Evolutionary conservation across 2,329 filamentous ascomycete species (phyloP).

Genomic region (Talaromyces marneffei): DNA sequence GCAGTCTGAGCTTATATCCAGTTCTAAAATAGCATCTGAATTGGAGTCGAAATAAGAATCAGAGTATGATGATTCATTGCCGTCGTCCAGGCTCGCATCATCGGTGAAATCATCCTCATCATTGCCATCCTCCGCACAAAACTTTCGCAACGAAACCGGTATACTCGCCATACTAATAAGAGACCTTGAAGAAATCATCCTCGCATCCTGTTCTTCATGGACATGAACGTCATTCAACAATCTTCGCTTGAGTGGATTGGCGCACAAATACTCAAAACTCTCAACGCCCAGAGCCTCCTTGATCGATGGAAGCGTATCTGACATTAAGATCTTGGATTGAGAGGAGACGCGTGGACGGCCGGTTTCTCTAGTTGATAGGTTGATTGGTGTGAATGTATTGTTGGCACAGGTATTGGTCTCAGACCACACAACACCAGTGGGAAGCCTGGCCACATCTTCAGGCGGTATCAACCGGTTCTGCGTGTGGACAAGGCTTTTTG

Average conservation of each 20-base stretch:
- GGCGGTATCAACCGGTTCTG: conserved; percentile 8
- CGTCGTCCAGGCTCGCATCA: conserved; percentile 15
- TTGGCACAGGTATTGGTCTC: background rate
- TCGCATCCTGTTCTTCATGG: background rate
- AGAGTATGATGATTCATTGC: background rate
- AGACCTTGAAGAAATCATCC: background rate
- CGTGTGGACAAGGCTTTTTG: background rate
- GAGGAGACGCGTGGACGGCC: background rate
- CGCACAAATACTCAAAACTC: background rate
- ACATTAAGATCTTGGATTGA: background rate
- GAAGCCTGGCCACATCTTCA: conserved; percentile 1
- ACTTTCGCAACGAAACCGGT: background rate
- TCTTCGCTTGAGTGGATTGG: conserved; percentile 12
- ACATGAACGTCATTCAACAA: background rate
- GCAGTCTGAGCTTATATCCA: background rate
- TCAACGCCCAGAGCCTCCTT: background rate
- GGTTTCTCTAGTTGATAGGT: background rate
- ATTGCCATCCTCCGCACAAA: background rate
- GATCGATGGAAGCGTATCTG: conserved; percentile 4
- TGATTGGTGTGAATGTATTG: conserved; percentile 6
- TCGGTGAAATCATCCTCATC: conserved; percentile 26
- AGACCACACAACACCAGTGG: background rate
- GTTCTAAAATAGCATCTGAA: background rate
- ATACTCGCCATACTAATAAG: background rate
- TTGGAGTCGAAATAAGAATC: background rate